phyloP scores from a whole-genome alignment of 2,329 filamentous ascomycete species.

The Ceratocystis cubensis region DNA sequence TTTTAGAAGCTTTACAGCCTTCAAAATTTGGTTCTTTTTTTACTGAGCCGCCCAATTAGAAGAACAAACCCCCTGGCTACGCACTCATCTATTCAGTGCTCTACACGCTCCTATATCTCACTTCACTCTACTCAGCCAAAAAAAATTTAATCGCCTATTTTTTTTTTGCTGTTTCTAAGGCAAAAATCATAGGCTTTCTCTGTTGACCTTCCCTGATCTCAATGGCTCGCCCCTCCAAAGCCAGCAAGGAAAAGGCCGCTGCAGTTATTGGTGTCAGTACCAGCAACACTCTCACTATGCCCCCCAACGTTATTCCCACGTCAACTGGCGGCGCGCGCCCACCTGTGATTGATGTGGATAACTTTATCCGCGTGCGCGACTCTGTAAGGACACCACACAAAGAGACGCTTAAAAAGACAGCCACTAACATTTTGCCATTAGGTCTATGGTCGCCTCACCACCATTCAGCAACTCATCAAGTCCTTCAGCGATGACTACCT shows the following conservation, averaged over 20 bases:
- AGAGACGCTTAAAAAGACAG: neutral
- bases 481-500: constrained; percentile 74
- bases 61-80: no score
- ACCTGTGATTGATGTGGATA: constrained; percentile 50
- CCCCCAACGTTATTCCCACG: constrained; percentile 33
- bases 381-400: constrained; percentile 49
- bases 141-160: neutral
- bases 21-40: constrained; percentile 8
- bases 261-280: constrained; percentile 23
- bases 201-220: constrained; percentile 20
- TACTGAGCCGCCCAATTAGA: constrained; percentile 20
- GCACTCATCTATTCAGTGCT: no score
- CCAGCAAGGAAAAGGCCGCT: constrained; percentile 30
- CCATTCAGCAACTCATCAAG: constrained; percentile 66
- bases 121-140: no score
- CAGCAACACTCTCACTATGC: constrained; percentile 9
- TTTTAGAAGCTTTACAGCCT: neutral
- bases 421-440: constrained; percentile 28
- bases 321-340: constrained; percentile 7
- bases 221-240: constrained; percentile 38
- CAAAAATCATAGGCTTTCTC: neutral
- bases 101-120: no score
- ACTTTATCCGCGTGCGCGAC: constrained; percentile 69
- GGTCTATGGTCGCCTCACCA: constrained; percentile 49
- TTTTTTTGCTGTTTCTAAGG: constrained; percentile 3